These are phyloP conservation scores for Colletotrichum horii DNA, from an alignment of 2,329 filamentous ascomycete species.

Conservation along the genomic window DNA sequence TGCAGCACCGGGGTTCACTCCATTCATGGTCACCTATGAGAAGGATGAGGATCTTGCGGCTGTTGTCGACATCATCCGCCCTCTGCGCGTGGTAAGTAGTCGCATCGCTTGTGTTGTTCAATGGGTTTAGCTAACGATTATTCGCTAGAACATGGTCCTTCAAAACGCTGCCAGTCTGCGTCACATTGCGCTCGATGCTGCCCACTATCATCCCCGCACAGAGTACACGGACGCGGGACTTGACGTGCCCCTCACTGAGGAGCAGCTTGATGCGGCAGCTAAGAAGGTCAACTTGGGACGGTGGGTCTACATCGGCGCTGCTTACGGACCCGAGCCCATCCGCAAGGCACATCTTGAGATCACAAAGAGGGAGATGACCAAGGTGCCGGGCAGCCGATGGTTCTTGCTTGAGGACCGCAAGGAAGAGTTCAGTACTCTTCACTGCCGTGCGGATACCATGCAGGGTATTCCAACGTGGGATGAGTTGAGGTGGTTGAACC, in stretches of 20 bases:
- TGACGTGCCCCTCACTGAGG: slow-evolving; percentile 36
- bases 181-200: slow-evolving; percentile 46
- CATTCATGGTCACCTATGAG: slow-evolving; percentile 44
- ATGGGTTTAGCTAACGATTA: neutral
- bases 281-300: slow-evolving; percentile 42
- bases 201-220: slow-evolving; percentile 36
- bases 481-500: slow-evolving; percentile 43
- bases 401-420: slow-evolving; percentile 20
- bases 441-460: slow-evolving; percentile 24
- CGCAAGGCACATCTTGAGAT: slow-evolving; percentile 25
- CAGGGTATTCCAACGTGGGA: slow-evolving; percentile 38
- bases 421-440: slow-evolving; percentile 33
- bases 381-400: slow-evolving; percentile 7
- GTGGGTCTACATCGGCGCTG: slow-evolving; percentile 53
- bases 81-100: slow-evolving; percentile 27
- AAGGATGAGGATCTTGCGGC: slow-evolving; percentile 37
- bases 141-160: slow-evolving; percentile 32
- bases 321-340: slow-evolving; percentile 32
- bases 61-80: slow-evolving; percentile 41
- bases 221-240: slow-evolving; percentile 24
- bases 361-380: slow-evolving; percentile 11
- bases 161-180: slow-evolving; percentile 52
- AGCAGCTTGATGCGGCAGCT: slow-evolving; percentile 42
- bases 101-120: fast-evolving
- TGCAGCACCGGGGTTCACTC: slow-evolving; percentile 36